Evolutionary conservation across 2,329 filamentous ascomycete species (phyloP), one percentile per base, ranked within the genome.

Genomic region (Ophiostoma sp.): DNA sequence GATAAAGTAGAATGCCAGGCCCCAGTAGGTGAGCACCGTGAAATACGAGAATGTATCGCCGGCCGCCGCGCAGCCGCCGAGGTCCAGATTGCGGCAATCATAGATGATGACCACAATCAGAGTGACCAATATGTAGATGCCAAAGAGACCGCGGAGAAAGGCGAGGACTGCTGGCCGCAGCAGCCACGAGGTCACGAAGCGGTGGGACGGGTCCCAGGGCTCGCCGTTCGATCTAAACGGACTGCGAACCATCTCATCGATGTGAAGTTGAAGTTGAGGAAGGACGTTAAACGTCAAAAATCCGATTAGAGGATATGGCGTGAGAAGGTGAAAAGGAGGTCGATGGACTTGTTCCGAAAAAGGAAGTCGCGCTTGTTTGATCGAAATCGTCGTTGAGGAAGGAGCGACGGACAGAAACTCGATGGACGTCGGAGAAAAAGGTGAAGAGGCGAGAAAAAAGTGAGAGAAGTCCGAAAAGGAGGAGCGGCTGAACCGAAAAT

Each of bases 11-110:
- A 95, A 95, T 31, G 88, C 90, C 48, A 95, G 83, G 1, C 93
- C 93, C 92, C 92, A 96, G 85, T 91, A 96, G 11, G 92, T 93
- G 74, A 96, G 84, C 78, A 90, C 85, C 36, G 94, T 97, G 84
- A 97, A 97, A 85, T 89, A 97, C 78, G 90, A 93, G 84, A 97
- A 96, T 63, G 86, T 87, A 63, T 84, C 82, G 70, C 84, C 83
- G 33, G 88, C 87, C 0, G 78, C 79, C 45, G 79, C 76, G 79
- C 85, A 86, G 68, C 86, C 83, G 74, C 83, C 83, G 12, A 79
- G 76, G 0, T 75, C 70, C 45, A 81, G 80, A 79, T 88, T 85
- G n/a, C 85, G 82, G 78, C 89, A 90, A 74, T 88, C 83, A 85
- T 88, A 93, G 75, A 85, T 90, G 79, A 94, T 89, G 79, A 89